A percentile compares a stretch with the other conserved stretches of the same genome.
Evolutionary conservation across 768 basidiomycete species (phyloP).

Genomic region (Coprinellus micaceus): DNA sequence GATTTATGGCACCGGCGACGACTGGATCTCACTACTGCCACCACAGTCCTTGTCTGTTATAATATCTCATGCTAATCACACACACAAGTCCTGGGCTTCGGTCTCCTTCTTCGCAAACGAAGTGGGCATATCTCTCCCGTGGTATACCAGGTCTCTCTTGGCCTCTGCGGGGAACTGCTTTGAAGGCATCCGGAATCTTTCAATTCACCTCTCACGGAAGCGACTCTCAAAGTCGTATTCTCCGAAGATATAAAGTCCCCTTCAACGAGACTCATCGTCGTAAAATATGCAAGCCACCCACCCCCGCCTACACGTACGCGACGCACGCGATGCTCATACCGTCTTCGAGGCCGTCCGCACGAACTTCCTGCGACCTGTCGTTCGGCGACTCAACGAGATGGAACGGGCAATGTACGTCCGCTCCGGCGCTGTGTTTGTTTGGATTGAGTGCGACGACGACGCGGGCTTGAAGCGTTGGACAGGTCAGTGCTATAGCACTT

Average conservation of each 20-base stretch:
- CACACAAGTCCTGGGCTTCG: conserved; percentile 25
- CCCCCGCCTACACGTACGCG: conserved; percentile 60
- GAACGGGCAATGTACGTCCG: conserved; percentile 53
- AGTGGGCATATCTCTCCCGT: conserved; percentile 18
- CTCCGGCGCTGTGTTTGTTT: conserved; percentile 64
- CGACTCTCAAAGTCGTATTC: conserved; percentile 14
- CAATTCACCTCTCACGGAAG: conserved; percentile 18
- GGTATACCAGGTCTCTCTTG: conserved; percentile 10
- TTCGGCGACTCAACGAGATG: conserved; percentile 57
- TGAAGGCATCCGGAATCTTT: conserved; percentile 16
- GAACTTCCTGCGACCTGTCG: conserved; percentile 47
- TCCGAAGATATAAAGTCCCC: conserved; percentile 24
- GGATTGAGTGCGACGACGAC: conserved; percentile 68
- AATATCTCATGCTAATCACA: conserved; percentile 22
- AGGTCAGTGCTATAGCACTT: conserved; percentile 22
- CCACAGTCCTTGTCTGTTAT: conserved; percentile 25
- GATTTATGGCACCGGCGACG: conserved; percentile 1
- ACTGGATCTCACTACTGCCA: conserved; percentile 10
- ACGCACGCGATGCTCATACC: conserved; percentile 61
- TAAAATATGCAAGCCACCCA: conserved; percentile 55
- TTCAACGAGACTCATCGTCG: neutral
- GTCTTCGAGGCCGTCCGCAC: conserved; percentile 64
- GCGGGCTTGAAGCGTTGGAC: conserved; percentile 67
- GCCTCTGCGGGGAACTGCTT: conserved; percentile 2
- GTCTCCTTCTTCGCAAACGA: conserved; percentile 24